Evolutionary conservation across 2,329 filamentous ascomycete genomes (phyloP), one percentile per base, ranked within the genome.

Genomic region (Fusarium luffae): DNA sequence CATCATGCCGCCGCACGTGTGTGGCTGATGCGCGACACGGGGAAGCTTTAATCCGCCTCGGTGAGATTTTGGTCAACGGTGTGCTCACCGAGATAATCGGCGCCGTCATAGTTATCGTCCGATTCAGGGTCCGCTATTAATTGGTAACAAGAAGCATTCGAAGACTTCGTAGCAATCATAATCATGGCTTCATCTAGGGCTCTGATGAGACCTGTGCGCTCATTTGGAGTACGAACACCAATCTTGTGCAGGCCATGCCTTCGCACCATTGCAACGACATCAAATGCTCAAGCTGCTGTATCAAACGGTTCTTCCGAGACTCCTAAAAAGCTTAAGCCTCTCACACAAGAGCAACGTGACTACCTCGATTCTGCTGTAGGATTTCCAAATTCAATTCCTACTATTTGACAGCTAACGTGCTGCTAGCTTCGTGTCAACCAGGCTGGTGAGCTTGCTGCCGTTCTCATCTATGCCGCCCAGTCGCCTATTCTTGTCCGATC

Each of bases 371-470:
- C 90, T 28, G 93, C 93, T 18, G 89, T 90, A 82, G 71, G 85
- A 74, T 40, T 19, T 25, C 27, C 16, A 16, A 51, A 14, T n/a
- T 13, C 30, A 28, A 32, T 27, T 32, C 23, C 7, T 52, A 14
- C 19, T 23, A 30, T 13, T 44, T 13, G 40, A 30, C 40, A 18
- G 18, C 65, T 74, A 55, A 72, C 56, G 43, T 28, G 13, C 46
- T 58, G 18, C 34, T 74, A 91, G 89, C 89, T 98, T 30, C 93
- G 96, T 67, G 96, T 99, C 60, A 98, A 99, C 81, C 96, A 99
- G 82, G 94, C 96, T 25, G 96, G 96, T 77, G 96, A 99, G 82
- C 89, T 99, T n/a, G 96, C 96, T 57, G 96, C 96, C 30, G 95
- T 93, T 27, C 88, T 97, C 59, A 99, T 99, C 80, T 99, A 98